Evolutionary conservation across 2,329 filamentous ascomycete species (phyloP).

Genomic region (Arthrobotrys iridis): DNA sequence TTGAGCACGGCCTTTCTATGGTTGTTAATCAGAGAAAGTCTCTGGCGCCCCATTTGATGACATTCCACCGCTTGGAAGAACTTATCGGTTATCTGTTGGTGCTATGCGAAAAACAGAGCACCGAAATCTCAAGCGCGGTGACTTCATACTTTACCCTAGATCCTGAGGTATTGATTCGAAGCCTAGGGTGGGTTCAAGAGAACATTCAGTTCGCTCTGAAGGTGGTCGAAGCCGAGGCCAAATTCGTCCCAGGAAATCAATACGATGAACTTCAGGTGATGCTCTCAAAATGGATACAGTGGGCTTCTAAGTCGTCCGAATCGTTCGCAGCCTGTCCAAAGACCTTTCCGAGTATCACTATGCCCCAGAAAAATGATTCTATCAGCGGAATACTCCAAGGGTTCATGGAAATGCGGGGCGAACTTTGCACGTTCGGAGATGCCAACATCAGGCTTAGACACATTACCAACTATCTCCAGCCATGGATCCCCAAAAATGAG

Average conservation of each 20-base stretch:
- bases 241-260: slow-evolving; percentile 17
- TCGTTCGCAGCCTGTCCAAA: slow-evolving; percentile 1
- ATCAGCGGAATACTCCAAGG: background rate
- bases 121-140: background rate
- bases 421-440: slow-evolving; percentile 16
- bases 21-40: slow-evolving; percentile 70
- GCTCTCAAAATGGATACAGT: slow-evolving; percentile 26
- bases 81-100: slow-evolving; percentile 58
- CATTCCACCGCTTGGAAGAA: slow-evolving; percentile 62
- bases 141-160: background rate
- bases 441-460: slow-evolving; percentile 16
- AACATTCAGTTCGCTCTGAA: slow-evolving; percentile 38
- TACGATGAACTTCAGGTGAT: slow-evolving; percentile 18
- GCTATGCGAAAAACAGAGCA: background rate
- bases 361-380: background rate
- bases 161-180: background rate
- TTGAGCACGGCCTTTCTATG: slow-evolving; percentile 85
- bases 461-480: slow-evolving; percentile 25
- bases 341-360: slow-evolving; percentile 24
- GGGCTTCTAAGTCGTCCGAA: background rate
- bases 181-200: slow-evolving; percentile 28
- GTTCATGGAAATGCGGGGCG: slow-evolving; percentile 3
- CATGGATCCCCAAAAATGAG: slow-evolving; percentile 24
- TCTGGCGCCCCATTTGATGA: slow-evolving; percentile 63
- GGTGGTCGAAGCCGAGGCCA: slow-evolving; percentile 35